Evolutionary conservation across 768 basidiomycete genomes (phyloP), one percentile per base, ranked within the genome.

Genomic region (Termitomyces sp.): DNA sequence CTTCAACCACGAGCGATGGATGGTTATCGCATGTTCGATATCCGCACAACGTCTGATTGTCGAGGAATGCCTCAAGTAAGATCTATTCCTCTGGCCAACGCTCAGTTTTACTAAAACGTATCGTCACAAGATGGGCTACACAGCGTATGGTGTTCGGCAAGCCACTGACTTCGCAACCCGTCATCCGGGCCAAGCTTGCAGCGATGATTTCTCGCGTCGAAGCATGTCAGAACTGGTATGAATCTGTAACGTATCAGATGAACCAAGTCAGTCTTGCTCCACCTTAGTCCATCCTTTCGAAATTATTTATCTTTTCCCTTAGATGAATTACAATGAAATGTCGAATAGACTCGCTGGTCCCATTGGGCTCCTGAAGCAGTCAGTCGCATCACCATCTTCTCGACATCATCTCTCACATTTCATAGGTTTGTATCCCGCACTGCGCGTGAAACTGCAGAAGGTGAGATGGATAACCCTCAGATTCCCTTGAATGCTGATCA

Each of bases 61-160:
- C 18, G 95, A 96, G 70, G 95, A 97, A 74, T 94, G 90, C 69
- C 76, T 96, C 67, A 95, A 94, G 88, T 91, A 63, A 40, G 78
- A 36, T n/a, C 15, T 38, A n/a, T 69, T 40, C 42, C 13, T 12
- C 7, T 61, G 35, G 1, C 7, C 60, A 42, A 16, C 55, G 48
- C 6, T 13, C 33, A 56, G n/a, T 22, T 20, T 44, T 33, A 38
- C 40, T 50, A 63, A 48, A 60, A 59, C 59, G 62, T 49, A 50
- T 42, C 40, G 13, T 57, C 54, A 36, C 35, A 62, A 93, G 90
- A 69, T 98, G 95, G 95, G 81, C 91, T 18, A 85, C 88, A 58
- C 93, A 97, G 67, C 88, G 96, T 45, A 81, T 89, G 56, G 94
- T 94, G 18, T 98, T 97, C 68, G 94, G 94, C 18, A 96, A 94